Evolutionary conservation across 495 filamentous ascomycete species (phyloP).

Genomic region (Penicillium nucicola): DNA sequence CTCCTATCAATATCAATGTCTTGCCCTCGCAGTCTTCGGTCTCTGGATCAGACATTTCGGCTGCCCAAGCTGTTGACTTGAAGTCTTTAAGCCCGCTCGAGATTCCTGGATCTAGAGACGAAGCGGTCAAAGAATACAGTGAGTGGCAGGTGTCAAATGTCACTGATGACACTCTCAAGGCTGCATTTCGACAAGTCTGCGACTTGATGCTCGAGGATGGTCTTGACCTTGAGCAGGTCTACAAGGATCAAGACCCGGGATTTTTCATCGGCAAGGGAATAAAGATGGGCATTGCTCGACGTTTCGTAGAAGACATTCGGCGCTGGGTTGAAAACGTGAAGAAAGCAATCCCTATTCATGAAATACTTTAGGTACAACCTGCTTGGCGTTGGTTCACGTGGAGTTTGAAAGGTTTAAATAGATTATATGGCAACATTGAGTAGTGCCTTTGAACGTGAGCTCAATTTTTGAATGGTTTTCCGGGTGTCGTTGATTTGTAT

Average conservation of each 20-base stretch:
- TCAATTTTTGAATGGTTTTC: too few species aligned
- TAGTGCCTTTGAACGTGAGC: too few species aligned
- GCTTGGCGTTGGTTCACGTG: too few species aligned
- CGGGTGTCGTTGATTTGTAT: too few species aligned
- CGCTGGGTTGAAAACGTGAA: not conserved
- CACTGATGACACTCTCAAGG: constrained; percentile 11
- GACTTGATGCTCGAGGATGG: constrained; percentile 13
- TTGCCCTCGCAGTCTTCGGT: constrained; percentile 5
- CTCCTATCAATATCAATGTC: constrained; percentile 23
- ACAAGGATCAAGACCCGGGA: not conserved
- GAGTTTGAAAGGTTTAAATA: too few species aligned
- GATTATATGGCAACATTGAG: too few species aligned
- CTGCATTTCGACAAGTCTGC: constrained; percentile 16
- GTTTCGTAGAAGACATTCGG: not conserved
- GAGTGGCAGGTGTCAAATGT: constrained; percentile 20
- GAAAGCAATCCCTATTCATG: not conserved
- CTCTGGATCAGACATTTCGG: not conserved
- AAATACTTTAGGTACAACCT: not conserved
- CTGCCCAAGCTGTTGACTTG: not conserved
- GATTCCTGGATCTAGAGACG: constrained; percentile 11
- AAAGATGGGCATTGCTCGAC: not conserved
- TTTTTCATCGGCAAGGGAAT: not conserved
- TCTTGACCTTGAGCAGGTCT: constrained; percentile 28
- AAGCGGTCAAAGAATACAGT: constrained; percentile 19
- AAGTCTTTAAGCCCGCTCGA: not conserved